Percentiles rank a stretch among this genome's conserved stretches.
Evolutionary conservation across 768 basidiomycete genomes (phyloP).

Genomic region (Mycena galericulata): DNA sequence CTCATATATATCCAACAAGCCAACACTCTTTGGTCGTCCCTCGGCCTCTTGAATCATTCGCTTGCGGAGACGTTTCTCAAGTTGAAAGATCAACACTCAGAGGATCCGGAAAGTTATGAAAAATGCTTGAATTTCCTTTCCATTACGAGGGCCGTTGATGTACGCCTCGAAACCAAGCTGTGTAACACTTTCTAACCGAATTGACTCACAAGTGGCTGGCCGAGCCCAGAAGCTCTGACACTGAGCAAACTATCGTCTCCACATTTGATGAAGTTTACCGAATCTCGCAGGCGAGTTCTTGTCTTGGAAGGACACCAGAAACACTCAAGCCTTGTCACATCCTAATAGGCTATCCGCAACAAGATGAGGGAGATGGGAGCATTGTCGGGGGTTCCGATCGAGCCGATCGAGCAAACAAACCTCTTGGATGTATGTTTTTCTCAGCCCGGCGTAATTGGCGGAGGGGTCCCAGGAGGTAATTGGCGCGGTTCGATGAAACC

Average conservation of each 20-base stretch:
- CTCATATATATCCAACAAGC: slow-evolving; percentile 53
- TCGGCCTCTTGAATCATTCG: slow-evolving; percentile 72
- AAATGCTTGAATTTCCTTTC: slow-evolving; percentile 73
- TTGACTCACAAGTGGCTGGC: slow-evolving; percentile 63
- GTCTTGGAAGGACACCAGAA: background rate
- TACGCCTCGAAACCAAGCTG: slow-evolving; percentile 36
- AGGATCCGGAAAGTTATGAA: slow-evolving; percentile 63
- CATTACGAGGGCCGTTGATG: slow-evolving; percentile 68
- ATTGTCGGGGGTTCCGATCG: slow-evolving; percentile 84
- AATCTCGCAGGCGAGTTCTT: slow-evolving; percentile 64
- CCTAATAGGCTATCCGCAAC: slow-evolving; percentile 72
- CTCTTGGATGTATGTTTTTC: slow-evolving; percentile 83
- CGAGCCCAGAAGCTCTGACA: slow-evolving; percentile 62
- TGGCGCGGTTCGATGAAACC: background rate
- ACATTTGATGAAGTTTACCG: slow-evolving; percentile 69
- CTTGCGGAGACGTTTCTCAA: slow-evolving; percentile 64
- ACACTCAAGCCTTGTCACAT: slow-evolving; percentile 3
- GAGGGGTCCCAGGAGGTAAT: slow-evolving; percentile 96
- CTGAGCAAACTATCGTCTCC: slow-evolving; percentile 59
- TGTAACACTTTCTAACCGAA: slow-evolving; percentile 2
- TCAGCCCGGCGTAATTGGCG: slow-evolving; percentile 89
- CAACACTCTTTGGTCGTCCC: slow-evolving; percentile 70
- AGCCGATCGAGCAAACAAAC: slow-evolving; percentile 87
- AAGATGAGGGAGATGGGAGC: slow-evolving; percentile 90
- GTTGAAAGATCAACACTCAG: slow-evolving; percentile 62